Evolutionary conservation across 176 grass and related monocot genomes (phyloP).

Genomic region (Triticum monococcum): DNA sequence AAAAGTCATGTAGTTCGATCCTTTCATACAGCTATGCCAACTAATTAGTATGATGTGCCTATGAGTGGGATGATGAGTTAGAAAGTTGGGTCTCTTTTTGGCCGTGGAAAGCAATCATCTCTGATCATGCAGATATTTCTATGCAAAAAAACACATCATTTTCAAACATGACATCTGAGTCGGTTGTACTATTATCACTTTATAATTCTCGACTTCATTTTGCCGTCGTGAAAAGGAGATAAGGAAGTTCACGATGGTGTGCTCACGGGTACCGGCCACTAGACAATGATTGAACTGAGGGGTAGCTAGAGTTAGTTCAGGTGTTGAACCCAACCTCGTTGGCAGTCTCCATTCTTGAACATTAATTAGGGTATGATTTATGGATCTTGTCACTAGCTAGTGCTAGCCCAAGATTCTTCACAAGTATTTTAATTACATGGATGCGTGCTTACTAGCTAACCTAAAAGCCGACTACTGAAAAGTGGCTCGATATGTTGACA

Average conservation of each 20-base stretch:
- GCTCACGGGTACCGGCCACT: conserved; percentile 18
- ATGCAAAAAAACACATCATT: conserved; percentile 20
- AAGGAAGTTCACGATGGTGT: conserved; percentile 22
- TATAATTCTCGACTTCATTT: background rate
- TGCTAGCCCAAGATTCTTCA: background rate
- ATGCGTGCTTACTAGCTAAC: background rate
- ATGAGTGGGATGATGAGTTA: conserved; percentile 54
- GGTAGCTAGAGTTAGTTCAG: background rate
- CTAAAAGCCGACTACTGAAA: background rate
- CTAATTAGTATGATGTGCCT: conserved; percentile 26
- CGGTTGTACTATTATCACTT: conserved; percentile 17
- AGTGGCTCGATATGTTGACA: background rate
- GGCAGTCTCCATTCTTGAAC: background rate
- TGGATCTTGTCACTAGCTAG: background rate
- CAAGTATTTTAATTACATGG: background rate
- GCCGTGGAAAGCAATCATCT: background rate
- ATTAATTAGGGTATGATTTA: conserved; percentile 29
- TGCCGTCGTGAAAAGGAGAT: background rate
- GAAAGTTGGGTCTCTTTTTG: conserved; percentile 41
- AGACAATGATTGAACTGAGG: background rate
- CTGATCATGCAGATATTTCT: background rate
- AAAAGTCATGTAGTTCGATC: background rate
- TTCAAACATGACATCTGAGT: conserved; percentile 41
- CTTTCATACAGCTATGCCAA: background rate
- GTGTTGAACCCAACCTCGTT: background rate